Percentiles rank a stretch among this genome's conserved stretches.
Conservation (phyloP, 768 basidiomycete genomes). For the Fibroporia radiculosa region DNA sequence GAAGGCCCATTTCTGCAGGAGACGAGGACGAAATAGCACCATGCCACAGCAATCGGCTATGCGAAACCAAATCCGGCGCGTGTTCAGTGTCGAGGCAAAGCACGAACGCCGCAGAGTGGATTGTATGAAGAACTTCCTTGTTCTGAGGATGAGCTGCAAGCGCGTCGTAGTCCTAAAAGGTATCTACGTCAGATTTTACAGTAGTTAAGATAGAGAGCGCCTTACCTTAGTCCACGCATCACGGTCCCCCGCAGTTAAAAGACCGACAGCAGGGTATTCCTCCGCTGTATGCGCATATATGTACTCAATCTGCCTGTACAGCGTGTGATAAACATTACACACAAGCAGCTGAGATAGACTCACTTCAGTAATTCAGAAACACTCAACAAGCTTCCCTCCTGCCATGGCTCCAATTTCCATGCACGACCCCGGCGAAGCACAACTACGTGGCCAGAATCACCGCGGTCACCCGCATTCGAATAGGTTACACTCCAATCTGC, state of each 20-base stretch:
- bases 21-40: slow-evolving; percentile 39
- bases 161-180: slow-evolving; percentile 50
- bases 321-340: neutral
- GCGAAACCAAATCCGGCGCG: slow-evolving; percentile 44
- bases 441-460: slow-evolving; percentile 71
- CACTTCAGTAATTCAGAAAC: slow-evolving; percentile 61
- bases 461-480: slow-evolving; percentile 45
- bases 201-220: neutral
- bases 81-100: slow-evolving; percentile 67
- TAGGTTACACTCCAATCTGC: slow-evolving; percentile 55
- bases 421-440: slow-evolving; percentile 79
- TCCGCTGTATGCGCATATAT: slow-evolving; percentile 59
- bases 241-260: slow-evolving; percentile 70
- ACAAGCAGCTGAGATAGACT: no score
- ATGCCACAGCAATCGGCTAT: slow-evolving; percentile 77
- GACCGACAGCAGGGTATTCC: slow-evolving; percentile 68
- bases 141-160: slow-evolving; percentile 58
- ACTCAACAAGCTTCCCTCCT: slow-evolving; percentile 50
- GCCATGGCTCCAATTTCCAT: slow-evolving; percentile 69
- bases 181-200: neutral
- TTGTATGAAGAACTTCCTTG: slow-evolving; percentile 52
- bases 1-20: slow-evolving; percentile 36
- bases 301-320: slow-evolving; percentile 55
- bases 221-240: slow-evolving; percentile 84
- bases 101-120: slow-evolving; percentile 82